Evolutionary conservation across 2,329 filamentous ascomycete species (phyloP).

Genomic region (Claviceps capensis): DNA sequence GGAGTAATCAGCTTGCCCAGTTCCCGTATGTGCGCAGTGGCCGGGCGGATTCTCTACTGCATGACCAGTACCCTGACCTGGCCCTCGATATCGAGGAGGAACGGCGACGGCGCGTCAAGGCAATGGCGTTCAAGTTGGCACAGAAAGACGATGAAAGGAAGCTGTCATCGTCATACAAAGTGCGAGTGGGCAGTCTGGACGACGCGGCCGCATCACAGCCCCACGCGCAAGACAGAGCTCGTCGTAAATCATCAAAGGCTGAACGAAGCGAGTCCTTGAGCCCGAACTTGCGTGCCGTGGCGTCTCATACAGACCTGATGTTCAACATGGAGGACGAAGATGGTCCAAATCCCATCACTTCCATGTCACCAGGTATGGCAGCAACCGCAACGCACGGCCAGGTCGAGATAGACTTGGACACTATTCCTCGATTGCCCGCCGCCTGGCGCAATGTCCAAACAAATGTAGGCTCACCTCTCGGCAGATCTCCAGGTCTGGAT

Average conservation of each 20-base stretch:
- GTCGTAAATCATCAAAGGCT: conserved; percentile 32
- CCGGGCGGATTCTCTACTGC: conserved; percentile 50
- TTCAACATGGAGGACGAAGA: conserved; percentile 88
- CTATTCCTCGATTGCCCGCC: conserved; percentile 17
- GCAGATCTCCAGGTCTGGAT: neutral
- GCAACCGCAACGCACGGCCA: conserved; percentile 8
- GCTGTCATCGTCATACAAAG: conserved; percentile 44
- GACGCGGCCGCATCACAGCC: conserved; percentile 31
- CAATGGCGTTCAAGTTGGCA: conserved; percentile 55
- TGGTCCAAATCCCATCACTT: conserved; percentile 16
- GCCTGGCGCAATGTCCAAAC: conserved; percentile 14
- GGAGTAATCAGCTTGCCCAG: conserved; percentile 66
- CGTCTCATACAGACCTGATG: conserved; percentile 64
- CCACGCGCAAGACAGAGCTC: conserved; percentile 29
- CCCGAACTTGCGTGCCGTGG: conserved; percentile 54
- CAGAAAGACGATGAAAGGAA: conserved; percentile 53
- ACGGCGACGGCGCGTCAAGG: conserved; percentile 55
- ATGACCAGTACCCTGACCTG: conserved; percentile 50
- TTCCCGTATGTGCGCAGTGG: conserved; percentile 68
- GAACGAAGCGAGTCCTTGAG: conserved; percentile 44
- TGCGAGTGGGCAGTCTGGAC: conserved; percentile 50
- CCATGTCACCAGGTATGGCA: conserved; percentile 11
- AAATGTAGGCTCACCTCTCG: neutral
- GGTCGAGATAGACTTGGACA: conserved; percentile 14
- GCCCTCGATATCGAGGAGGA: conserved; percentile 55